Base-by-base conservation (phyloP, 1,139 yeast species). In the Hyphopichia khmerensis region DNA sequence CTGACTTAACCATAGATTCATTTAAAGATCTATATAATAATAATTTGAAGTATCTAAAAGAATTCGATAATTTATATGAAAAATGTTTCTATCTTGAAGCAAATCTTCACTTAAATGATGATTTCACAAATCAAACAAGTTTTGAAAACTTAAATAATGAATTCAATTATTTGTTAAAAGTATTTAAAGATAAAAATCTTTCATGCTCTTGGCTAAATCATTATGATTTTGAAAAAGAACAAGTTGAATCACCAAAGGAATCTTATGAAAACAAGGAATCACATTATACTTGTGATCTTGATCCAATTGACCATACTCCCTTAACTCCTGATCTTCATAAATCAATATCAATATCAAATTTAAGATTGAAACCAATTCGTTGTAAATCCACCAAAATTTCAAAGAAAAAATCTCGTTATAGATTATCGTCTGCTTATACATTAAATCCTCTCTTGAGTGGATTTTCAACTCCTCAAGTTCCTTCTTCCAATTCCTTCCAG, bases 131-230 rank as follows among this genome's bases (percentile, higher is more conserved):
- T 69, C 47, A 75, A 61, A 59, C 76, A 63, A 74, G 82, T 1
- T 67, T 77, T 47, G 78, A 74, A 39, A 79, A 77, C 46, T 53
- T 82, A 38, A 59, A 66, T 32, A 56, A 64, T 36, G 87, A 82
- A 52, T 80, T 64, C 46, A 54, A 59, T n/a, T 71, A 65, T 44
- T 48, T 78, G 14, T 60, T 50, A 42, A 39, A 26, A 36, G 39
- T 35, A 44, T 48, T 21, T 36, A 40, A 13, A 45, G 44, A 3
- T 8, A 14, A 17, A 14, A 34, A 33, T 19, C 4, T 8, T 13
- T 26, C 29, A 7, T 26, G n/a, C 10, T 9, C 29, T 7, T 26
- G 29, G 29, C n/a, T 18, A 26, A 18, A 30, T 18, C 21, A 29
- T 29, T 14, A 29, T 4, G 17, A 27, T 27, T n/a, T 11, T 11